These are phyloP conservation scores for Penstemon barbatus DNA, from an alignment of 257 asterid species.

Conservation along the genomic window DNA sequence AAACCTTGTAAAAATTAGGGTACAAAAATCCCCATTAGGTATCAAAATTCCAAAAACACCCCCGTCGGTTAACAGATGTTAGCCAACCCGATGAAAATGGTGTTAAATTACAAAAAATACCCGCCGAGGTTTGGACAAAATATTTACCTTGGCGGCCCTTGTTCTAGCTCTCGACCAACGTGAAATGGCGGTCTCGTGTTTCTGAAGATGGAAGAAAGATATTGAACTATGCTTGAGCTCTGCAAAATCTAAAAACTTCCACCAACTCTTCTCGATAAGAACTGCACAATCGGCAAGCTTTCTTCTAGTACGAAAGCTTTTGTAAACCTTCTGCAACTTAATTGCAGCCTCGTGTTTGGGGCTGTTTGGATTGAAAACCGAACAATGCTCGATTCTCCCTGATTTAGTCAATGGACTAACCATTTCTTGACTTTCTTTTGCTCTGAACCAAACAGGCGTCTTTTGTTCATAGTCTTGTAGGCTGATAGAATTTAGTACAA, in stretches of 20 bases:
- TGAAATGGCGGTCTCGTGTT: conserved; percentile 55
- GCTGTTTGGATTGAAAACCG: conserved; percentile 25
- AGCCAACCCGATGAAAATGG: no score
- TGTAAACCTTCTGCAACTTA: conserved; percentile 60
- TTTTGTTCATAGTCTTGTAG: conserved; percentile 9
- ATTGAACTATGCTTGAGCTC: conserved; percentile 55
- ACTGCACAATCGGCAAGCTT: conserved; percentile 73
- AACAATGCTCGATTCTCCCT: conserved; percentile 24
- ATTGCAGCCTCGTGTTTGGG: conserved; percentile 58
- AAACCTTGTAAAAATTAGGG: no score
- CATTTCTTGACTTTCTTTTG: conserved; percentile 20
- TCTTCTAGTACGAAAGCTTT: conserved; percentile 58
- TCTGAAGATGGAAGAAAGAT: conserved; percentile 49
- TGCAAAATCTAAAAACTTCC: conserved; percentile 58
- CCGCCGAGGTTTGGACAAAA: no score
- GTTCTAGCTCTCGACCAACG: conserved; percentile 72
- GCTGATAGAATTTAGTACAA: conserved; percentile 21
- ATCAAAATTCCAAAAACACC: no score
- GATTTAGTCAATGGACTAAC: conserved; percentile 16
- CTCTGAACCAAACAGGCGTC: conserved; percentile 1
- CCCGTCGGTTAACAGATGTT: no score
- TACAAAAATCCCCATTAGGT: no score
- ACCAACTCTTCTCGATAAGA: conserved; percentile 64
- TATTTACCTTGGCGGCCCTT: conserved; percentile 55
- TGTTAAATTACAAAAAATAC: no score